phyloP scores from a whole-genome alignment of 2,329 filamentous ascomycete species.

The Penicillium sp. region DNA sequence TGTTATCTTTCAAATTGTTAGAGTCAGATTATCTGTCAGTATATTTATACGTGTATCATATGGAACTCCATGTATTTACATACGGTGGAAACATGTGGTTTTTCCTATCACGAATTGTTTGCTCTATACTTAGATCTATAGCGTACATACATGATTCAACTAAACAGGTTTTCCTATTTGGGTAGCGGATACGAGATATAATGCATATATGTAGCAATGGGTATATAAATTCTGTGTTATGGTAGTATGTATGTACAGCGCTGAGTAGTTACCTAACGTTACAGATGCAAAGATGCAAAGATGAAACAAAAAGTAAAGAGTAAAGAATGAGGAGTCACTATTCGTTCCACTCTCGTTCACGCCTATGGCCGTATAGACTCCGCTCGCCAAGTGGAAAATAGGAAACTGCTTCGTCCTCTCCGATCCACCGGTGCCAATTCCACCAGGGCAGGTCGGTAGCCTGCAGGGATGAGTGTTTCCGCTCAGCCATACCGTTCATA shows the following conservation, averaged over 20 bases:
- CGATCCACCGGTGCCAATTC: slow-evolving; percentile 32
- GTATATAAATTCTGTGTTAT: not conserved
- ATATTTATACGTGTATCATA: not conserved
- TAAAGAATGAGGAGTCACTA: not conserved
- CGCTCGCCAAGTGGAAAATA: slow-evolving; percentile 31
- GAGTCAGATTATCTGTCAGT: not conserved
- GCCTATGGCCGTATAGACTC: slow-evolving; percentile 3
- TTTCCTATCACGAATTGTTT: too few relatives aligned
- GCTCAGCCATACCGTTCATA: slow-evolving; percentile 18
- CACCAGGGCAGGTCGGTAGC: slow-evolving; percentile 28
- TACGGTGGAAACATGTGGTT: too few relatives aligned
- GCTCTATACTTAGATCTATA: too few relatives aligned
- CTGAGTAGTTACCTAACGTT: not conserved
- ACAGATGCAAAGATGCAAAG: slow-evolving; percentile 4
- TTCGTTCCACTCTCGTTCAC: slow-evolving; percentile 13
- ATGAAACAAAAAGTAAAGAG: slow-evolving; percentile 6
- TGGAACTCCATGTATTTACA: too few relatives aligned
- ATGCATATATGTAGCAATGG: not conserved
- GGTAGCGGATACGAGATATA: not conserved
- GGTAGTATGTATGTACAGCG: not conserved
- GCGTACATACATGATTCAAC: not conserved
- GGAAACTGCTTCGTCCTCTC: slow-evolving; percentile 11
- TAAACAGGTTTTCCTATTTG: not conserved
- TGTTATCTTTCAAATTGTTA: not conserved
- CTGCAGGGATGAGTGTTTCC: slow-evolving; percentile 14